A percentile compares a stretch with the other conserved stretches of the same genome.
These are phyloP conservation scores for Lactifluus hygrophoroides DNA, from an alignment of 768 basidiomycete species.

Conservation along the genomic window DNA sequence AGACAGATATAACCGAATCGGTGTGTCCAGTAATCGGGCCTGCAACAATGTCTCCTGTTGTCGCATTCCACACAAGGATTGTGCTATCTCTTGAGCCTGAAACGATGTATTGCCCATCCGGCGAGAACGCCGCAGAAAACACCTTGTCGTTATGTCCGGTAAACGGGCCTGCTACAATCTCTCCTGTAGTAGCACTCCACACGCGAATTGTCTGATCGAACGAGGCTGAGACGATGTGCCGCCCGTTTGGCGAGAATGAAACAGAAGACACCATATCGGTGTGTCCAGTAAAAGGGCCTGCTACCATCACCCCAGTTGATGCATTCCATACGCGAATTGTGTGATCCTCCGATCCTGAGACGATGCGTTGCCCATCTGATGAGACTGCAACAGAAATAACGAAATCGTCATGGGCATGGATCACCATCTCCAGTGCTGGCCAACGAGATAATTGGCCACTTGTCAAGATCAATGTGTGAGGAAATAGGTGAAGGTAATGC, in stretches of 20 bases:
- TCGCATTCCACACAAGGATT: background rate
- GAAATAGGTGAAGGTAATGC: background rate
- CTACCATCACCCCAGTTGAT: background rate
- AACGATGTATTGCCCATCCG: background rate
- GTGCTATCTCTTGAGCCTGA: background rate
- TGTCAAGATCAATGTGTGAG: background rate
- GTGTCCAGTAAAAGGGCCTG: background rate
- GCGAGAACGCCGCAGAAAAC: background rate
- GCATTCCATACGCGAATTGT: background rate
- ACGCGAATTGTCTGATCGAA: background rate
- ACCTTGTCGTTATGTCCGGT: background rate
- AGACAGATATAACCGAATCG: background rate
- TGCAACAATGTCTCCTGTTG: background rate
- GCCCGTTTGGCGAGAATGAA: background rate
- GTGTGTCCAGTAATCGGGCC: background rate
- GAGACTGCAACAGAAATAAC: background rate
- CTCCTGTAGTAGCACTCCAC: too few species aligned
- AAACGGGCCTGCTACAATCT: background rate
- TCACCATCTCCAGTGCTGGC: background rate
- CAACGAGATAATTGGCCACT: background rate
- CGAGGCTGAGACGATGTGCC: background rate
- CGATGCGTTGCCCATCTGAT: background rate
- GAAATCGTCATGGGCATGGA: background rate
- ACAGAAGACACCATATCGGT: background rate
- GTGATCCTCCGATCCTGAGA: background rate